Evolutionary conservation across 139 green algal genomes (phyloP), one percentile per base, ranked within the genome.

Genomic region (Chlamydomonas incerta): DNA sequence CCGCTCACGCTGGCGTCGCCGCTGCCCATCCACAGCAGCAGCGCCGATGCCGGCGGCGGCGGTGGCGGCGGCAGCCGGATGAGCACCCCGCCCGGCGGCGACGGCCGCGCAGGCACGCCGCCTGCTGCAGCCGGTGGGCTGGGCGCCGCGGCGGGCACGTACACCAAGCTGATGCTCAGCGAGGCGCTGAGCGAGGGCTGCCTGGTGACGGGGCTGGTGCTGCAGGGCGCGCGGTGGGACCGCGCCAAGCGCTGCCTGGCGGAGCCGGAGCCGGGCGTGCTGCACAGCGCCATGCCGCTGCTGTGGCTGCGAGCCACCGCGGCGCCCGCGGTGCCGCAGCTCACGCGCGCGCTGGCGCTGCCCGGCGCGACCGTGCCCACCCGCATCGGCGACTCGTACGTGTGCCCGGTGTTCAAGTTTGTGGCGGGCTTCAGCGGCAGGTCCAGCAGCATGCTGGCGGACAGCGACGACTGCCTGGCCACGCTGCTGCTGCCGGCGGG

Each of bases 341-440:
- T 81, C 14, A 71, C 58, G 10, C 70, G 71, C 34, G 71, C 81
- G 29, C 37, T 81, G 70, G 81, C 81, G 69, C 65, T 82, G 50
- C 74, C 68, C n/a, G 63, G 77, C 28, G 74, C 74, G 35, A 65
- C 52, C 18, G 6, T 76, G 37, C 57, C 52, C 58, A 57, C 23
- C 10, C 72, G 41, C n/a, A 35, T 68, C n/a, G 8, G n/a, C 37
- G 74, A 77, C 81, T 28, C 21, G 3, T 90, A 90, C 67, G 68
- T 88, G 57, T 90, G 87, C 75, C 87, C 87, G 17, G 74, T 88
- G n/a, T 90, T 88, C 68, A 80, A 84, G 60, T 82, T 82, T 47
- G 70, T 71, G 35, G 50, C 74, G 21, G 37, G n/a, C 23, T 87
- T 75, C n/a, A 74, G 74, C 29, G 34, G 20, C 18, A 66, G 62